Evolutionary conservation across 169 alveolate genomes (phyloP), one percentile per base, ranked within the genome.

Genomic region (Eimeria maxima): DNA sequence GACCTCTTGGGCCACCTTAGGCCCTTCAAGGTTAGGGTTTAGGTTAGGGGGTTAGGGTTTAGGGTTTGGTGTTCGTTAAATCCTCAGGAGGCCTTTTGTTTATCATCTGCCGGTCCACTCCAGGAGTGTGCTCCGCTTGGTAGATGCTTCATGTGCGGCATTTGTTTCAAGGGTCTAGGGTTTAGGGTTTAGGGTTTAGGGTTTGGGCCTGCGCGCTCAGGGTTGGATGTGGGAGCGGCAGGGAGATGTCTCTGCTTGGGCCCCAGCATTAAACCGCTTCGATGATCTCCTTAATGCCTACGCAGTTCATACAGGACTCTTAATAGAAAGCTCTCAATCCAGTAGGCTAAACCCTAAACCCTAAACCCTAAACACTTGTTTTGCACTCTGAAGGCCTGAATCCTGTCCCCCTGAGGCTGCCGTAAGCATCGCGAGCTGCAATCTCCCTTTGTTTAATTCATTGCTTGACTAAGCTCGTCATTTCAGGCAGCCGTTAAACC

Each of bases 171-270:
- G 55, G 78, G 78, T 53, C 24, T n/a, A 16, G 93, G 38, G 45
- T n/a, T 45, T 29, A 29, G 93, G 47, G 76, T 33, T 84, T 13
- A 57, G 47, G 78, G 93, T 57, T 27, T 33, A 55, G 63, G 93
- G 44, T 44, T 33, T 29, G 18, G 93, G 60, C 63, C 33, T 84
- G 55, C 29, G 69, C 42, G 38, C 33, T 44, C 95, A 76, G 95
- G 90, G 95, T 24, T 91, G 95, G 95, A 91, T 91, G 95, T 91
- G 95, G 95, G 95, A 91, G 81, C 87, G 87, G 42, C 95, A 91
- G 74, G 95, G 95, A n/a, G 95, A 91, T n/a, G 95, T 91, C 65
- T 73, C 95, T 27, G 95, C 95, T 7, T 91, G 95, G 95, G 95
- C 95, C 18, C 95, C 95, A 6, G 95, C 95, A 24, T 42, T 90